phyloP scores from a whole-genome alignment of 306 rosid species.

The Glycine tomentella region DNA sequence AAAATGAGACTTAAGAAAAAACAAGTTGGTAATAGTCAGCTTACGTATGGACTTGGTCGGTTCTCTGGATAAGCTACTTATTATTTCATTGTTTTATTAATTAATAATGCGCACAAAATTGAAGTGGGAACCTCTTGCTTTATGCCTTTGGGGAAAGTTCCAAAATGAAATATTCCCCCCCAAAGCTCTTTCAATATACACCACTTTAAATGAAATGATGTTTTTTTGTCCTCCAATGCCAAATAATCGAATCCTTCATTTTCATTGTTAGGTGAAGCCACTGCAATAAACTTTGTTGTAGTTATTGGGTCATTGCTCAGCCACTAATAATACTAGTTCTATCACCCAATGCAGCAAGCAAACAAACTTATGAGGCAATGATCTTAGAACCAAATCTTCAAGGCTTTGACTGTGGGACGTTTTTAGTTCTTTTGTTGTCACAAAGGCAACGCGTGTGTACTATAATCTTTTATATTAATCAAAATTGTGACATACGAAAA shows the following conservation, averaged over 20 bases:
- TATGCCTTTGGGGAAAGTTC: conserved; percentile 25
- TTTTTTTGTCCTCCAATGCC: background rate
- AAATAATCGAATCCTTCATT: conserved; percentile 24
- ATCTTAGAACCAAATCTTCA: conserved; percentile 24
- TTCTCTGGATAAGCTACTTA: background rate
- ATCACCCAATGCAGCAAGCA: background rate
- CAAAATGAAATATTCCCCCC: conserved; percentile 8
- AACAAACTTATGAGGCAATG: background rate
- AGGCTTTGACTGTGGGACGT: conserved; percentile 20
- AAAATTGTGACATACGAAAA: background rate
- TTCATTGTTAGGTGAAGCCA: conserved; percentile 37
- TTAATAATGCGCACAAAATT: conserved; percentile 11
- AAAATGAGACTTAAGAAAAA: background rate
- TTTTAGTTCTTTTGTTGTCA: background rate
- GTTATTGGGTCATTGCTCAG: background rate
- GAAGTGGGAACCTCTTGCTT: conserved; percentile 35
- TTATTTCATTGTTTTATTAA: background rate
- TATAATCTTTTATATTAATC: background rate
- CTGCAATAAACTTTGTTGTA: background rate
- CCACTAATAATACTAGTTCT: background rate
- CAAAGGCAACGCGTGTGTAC: background rate
- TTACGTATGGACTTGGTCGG: conserved; percentile 3
- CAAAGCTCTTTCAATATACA: background rate
- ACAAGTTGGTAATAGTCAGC: background rate
- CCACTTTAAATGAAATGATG: conserved; percentile 28